phyloP scores from a whole-genome alignment of 23 red algal genomes.

The Agarophyton chilense region DNA sequence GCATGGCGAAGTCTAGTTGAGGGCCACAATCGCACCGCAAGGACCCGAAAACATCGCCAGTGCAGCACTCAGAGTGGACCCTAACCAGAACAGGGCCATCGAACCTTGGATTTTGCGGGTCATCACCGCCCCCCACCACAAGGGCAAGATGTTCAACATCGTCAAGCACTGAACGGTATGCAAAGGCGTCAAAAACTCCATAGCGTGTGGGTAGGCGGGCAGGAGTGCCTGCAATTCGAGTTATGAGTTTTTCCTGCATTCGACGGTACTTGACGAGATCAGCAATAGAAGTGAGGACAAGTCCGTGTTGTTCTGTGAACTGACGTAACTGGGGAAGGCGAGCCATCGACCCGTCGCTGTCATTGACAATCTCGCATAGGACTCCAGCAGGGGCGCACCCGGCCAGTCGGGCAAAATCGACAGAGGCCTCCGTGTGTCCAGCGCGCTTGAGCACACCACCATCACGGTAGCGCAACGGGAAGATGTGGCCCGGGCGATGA shows the following conservation, averaged over 20 bases:
- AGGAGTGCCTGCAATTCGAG: slow-evolving; percentile 52
- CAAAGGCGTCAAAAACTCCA: slow-evolving; percentile 85
- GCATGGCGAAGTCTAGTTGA: slow-evolving; percentile 93
- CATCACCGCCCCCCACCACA: slow-evolving; percentile 70
- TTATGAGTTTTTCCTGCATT: slow-evolving; percentile 85
- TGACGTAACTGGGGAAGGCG: slow-evolving; percentile 78
- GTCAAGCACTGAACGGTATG: slow-evolving; percentile 84
- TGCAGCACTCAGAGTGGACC: slow-evolving; percentile 98
- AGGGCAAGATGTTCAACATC: slow-evolving; percentile 93
- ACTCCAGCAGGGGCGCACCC: slow-evolving; percentile 90
- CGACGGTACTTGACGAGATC: slow-evolving; percentile 92
- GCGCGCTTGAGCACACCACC: slow-evolving; percentile 97
- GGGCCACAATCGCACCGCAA: slow-evolving; percentile 97
- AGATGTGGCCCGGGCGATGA: slow-evolving; percentile 94
- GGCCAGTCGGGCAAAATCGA: slow-evolving; percentile 88
- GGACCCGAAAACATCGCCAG: slow-evolving; percentile 96
- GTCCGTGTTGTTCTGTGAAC: slow-evolving; percentile 79
- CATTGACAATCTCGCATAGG: slow-evolving; percentile 94
- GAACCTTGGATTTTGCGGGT: slow-evolving; percentile 15
- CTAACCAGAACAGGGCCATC: slow-evolving; percentile 93
- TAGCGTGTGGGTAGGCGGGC: slow-evolving; percentile 90
- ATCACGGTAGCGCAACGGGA: slow-evolving; percentile 81
- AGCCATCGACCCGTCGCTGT: slow-evolving; percentile 90
- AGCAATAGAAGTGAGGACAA: slow-evolving; percentile 96
- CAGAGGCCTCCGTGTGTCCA: slow-evolving; percentile 94